A percentile compares a stretch with the other conserved stretches of the same genome.
phyloP scores from a whole-genome alignment of 2,329 filamentous ascomycete species.

The Clarireedia homoeocarpa region DNA sequence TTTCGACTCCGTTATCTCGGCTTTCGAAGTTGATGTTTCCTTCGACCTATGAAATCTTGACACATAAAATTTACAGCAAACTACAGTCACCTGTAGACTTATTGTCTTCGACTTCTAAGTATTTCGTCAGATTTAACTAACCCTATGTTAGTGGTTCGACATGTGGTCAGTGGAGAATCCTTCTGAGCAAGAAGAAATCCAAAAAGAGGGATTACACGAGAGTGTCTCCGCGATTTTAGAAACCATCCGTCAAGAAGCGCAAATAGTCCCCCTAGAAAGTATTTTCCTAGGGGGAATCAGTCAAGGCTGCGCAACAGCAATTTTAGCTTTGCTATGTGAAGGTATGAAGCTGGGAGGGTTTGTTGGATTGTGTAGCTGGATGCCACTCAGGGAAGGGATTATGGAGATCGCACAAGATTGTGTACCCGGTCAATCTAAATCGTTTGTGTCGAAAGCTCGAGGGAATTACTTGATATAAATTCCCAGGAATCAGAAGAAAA shows the following conservation, averaged over 20 bases:
- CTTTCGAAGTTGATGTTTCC: no score
- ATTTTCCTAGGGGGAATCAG: conserved; percentile 40
- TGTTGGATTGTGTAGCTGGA: conserved; percentile 33
- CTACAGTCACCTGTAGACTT: no score
- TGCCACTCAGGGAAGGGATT: conserved; percentile 40
- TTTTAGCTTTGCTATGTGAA: conserved; percentile 32
- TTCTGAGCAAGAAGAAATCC: conserved; percentile 35
- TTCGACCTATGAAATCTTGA: no score
- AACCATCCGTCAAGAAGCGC: conserved; percentile 32
- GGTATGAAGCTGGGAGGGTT: conserved; percentile 28
- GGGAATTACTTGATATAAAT: no score
- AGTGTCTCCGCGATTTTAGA: conserved; percentile 30
- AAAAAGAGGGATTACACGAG: conserved; percentile 34
- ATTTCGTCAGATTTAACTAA: not conserved
- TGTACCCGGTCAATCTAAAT: no score
- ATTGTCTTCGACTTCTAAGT: no score
- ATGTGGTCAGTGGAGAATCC: conserved; percentile 37
- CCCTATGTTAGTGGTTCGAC: conserved; percentile 43
- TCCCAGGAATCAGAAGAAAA: no score
- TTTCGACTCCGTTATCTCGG: no score
- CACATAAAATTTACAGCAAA: not conserved
- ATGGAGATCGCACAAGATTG: not conserved
- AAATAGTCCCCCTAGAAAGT: conserved; percentile 29
- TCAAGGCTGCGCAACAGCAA: conserved; percentile 37
- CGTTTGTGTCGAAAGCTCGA: no score